Percentiles rank a stretch among this genome's conserved stretches.
These are phyloP conservation scores for Phylloporus sp. DNA, from an alignment of 768 basidiomycete species.

Conservation along the genomic window DNA sequence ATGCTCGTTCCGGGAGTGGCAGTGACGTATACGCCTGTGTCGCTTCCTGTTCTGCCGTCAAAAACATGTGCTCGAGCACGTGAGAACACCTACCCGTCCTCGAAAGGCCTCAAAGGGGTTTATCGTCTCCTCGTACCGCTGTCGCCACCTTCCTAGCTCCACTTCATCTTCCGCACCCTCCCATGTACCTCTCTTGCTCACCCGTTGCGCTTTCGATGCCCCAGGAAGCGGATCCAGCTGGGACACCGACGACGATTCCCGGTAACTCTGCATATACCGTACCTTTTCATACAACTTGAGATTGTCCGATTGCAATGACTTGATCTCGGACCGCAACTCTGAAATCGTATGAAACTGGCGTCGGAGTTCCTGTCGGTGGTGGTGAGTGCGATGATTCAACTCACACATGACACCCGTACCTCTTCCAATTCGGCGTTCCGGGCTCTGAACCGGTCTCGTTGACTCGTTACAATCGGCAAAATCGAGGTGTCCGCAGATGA, in stretches of 20 bases:
- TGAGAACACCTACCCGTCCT: constrained; percentile 65
- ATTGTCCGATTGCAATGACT: constrained; percentile 90
- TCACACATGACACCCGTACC: constrained; percentile 38
- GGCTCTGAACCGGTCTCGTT: constrained; percentile 95
- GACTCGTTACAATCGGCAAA: constrained; percentile 96
- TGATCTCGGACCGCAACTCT: constrained; percentile 89
- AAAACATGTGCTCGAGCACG: not conserved
- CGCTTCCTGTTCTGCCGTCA: constrained; percentile 68
- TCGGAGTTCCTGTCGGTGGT: constrained; percentile 68
- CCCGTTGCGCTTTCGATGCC: constrained; percentile 16
- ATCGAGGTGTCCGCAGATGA: constrained; percentile 88
- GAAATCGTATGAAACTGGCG: constrained; percentile 94
- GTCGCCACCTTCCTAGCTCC: constrained; percentile 82
- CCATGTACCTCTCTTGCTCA: not conserved
- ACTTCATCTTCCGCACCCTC: constrained; percentile 43
- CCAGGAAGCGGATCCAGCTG: constrained; percentile 67
- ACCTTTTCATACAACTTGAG: constrained; percentile 99
- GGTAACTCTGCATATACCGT: constrained; percentile 96
- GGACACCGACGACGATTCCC: constrained; percentile 64
- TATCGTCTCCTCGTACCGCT: constrained; percentile 94
- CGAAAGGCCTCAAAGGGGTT: constrained; percentile 98
- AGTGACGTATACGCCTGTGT: constrained; percentile 89
- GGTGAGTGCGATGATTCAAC: not conserved
- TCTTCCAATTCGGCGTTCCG: constrained; percentile 97
- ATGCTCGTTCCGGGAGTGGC: constrained; percentile 86